Percentiles rank a stretch among this genome's conserved stretches.
phyloP scores from a whole-genome alignment of 1,139 yeast genomes.

The Magnusiomyces paraingens region DNA sequence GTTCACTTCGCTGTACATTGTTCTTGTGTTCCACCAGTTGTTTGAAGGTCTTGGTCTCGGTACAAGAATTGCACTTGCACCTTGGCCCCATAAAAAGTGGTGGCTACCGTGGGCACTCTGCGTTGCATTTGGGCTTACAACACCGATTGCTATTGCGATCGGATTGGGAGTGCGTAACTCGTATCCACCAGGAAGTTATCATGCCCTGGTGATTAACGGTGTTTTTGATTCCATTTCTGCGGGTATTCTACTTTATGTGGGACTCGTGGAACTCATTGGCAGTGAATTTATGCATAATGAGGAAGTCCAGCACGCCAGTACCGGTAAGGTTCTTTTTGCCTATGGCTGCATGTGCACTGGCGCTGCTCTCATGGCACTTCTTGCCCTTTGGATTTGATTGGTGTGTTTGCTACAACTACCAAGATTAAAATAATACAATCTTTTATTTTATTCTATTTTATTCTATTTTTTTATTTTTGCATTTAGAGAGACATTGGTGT shows the following conservation, averaged over 20 bases:
- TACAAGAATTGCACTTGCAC: conserved; percentile 64
- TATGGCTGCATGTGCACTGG: conserved; percentile 50
- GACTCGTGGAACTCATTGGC: conserved; percentile 77
- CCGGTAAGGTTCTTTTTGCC: conserved; percentile 34
- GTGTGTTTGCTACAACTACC: conserved; percentile 1
- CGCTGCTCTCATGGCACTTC: conserved; percentile 73
- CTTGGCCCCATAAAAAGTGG: conserved; percentile 38
- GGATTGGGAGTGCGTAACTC: conserved; percentile 75
- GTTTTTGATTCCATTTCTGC: conserved; percentile 79
- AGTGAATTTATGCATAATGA: conserved; percentile 59
- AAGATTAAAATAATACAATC: not conserved
- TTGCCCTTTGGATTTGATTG: conserved; percentile 79
- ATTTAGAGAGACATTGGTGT: too few species aligned
- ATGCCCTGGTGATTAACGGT: conserved; percentile 62
- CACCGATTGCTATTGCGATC: conserved; percentile 76
- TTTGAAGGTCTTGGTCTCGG: conserved; percentile 89
- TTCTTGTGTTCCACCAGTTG: conserved; percentile 67
- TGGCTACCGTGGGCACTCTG: conserved; percentile 58
- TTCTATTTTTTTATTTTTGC: too few species aligned
- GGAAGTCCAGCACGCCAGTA: conserved; percentile 31
- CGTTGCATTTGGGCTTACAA: conserved; percentile 52
- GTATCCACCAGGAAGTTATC: conserved; percentile 45
- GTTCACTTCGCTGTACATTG: conserved; percentile 62
- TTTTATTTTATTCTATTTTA: too few species aligned
- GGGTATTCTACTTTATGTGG: conserved; percentile 76